A percentile compares a stretch with the other conserved stretches of the same genome.
Evolutionary conservation across 1,139 yeast genomes (phyloP).

Genomic region (Candida pseudoviswanathii): DNA sequence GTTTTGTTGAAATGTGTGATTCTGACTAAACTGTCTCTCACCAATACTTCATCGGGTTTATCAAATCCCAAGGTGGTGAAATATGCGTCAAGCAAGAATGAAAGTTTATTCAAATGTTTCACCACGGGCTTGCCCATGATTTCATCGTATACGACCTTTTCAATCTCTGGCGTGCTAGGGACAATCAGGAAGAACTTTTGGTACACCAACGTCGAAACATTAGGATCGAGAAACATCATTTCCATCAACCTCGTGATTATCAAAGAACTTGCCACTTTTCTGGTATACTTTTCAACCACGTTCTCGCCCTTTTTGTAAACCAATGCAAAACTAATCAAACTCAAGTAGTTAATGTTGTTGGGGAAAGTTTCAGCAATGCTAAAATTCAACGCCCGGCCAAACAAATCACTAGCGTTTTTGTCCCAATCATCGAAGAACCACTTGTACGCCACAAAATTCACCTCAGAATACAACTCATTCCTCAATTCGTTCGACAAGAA

Average conservation of each 20-base stretch:
- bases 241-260: constrained; percentile 26
- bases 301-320: constrained; percentile 25
- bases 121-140: constrained; percentile 42
- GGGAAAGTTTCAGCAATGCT: constrained; percentile 27
- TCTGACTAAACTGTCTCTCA: constrained; percentile 21
- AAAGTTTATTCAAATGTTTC: constrained; percentile 52
- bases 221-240: constrained; percentile 24
- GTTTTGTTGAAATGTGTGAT: constrained; percentile 30
- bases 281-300: constrained; percentile 24
- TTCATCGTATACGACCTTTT: constrained; percentile 18
- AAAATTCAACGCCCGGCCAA: constrained; percentile 25
- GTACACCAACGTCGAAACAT: constrained; percentile 20
- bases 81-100: constrained; percentile 46
- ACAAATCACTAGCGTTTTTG: constrained; percentile 23
- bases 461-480: constrained; percentile 34
- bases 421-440: constrained; percentile 43
- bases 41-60: constrained; percentile 21
- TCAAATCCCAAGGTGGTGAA: constrained; percentile 24
- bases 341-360: constrained; percentile 29
- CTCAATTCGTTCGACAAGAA: constrained; percentile 42
- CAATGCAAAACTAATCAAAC: constrained; percentile 39
- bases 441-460: constrained; percentile 28
- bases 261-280: constrained; percentile 24
- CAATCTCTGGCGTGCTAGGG: constrained; percentile 14
- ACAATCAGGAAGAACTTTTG: constrained; percentile 20